These are phyloP conservation scores for Cicer pinnatifidum DNA, from an alignment of 306 rosid genomes.

Conservation along the genomic window DNA sequence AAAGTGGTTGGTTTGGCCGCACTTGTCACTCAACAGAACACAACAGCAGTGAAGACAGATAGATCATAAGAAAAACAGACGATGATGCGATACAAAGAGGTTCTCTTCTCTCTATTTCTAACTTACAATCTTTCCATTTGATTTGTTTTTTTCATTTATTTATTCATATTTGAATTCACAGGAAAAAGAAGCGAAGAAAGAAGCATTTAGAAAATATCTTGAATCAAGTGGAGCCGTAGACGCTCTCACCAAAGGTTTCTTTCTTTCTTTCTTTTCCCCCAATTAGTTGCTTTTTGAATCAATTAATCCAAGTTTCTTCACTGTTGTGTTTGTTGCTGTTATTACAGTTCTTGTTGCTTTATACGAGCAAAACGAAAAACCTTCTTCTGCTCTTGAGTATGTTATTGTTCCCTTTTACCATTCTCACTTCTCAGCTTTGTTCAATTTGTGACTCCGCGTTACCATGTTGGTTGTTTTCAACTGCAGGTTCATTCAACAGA, in stretches of 20 bases:
- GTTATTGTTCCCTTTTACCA: constrained; percentile 16
- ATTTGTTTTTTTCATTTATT: not conserved
- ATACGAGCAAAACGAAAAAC: constrained; percentile 94
- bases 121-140: not conserved
- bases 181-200: constrained; percentile 96
- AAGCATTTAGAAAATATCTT: constrained; percentile 86
- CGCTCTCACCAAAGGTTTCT: constrained; percentile 88
- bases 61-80: constrained; percentile 39
- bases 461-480: too few relatives aligned
- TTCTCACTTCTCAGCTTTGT: not conserved
- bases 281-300: not conserved
- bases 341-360: constrained; percentile 84
- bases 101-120: not conserved
- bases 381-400: constrained; percentile 94
- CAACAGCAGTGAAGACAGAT: too few relatives aligned
- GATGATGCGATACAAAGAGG: constrained; percentile 84
- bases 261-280: not conserved
- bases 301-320: not conserved
- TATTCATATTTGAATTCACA: constrained; percentile 4
- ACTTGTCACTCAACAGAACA: too few relatives aligned
- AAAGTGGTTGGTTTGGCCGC: too few relatives aligned
- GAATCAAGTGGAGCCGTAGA: constrained; percentile 93
- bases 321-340: not conserved
- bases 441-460: too few relatives aligned
- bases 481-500: constrained; percentile 82